phyloP scores from a whole-genome alignment of 2,329 filamentous ascomycete genomes.

The Clarireedia homoeocarpa region DNA sequence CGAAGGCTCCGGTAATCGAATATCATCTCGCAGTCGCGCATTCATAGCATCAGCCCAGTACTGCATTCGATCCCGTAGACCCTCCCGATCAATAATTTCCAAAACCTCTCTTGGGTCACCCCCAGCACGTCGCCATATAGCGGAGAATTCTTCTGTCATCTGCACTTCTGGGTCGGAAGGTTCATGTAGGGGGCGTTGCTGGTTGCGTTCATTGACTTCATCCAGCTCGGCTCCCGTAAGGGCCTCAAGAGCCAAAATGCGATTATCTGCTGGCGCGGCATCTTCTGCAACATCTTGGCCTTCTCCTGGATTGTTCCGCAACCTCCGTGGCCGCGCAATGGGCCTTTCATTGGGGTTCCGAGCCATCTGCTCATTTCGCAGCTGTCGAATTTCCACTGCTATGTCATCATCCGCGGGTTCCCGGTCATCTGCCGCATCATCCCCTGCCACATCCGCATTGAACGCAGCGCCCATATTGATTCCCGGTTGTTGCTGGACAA shows the following conservation, averaged over 20 bases:
- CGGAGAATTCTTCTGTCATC: conserved; percentile 38
- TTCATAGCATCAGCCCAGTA: conserved; percentile 46
- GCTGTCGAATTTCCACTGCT: conserved; percentile 1
- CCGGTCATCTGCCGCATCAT: conserved; percentile 28
- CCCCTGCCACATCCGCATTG: conserved; percentile 47
- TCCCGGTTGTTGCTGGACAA: conserved; percentile 93
- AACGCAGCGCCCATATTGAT: conserved; percentile 66
- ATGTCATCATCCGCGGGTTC: conserved; percentile 10
- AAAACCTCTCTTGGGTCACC: conserved; percentile 53
- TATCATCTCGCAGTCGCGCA: not conserved
- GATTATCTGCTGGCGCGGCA: no score
- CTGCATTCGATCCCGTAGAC: conserved; percentile 48
- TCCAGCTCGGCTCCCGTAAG: no score
- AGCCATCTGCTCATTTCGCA: not conserved
- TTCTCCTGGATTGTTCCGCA: no score
- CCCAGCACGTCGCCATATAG: conserved; percentile 51
- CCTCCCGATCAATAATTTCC: conserved; percentile 53
- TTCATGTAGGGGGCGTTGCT: not conserved
- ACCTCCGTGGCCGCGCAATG: not conserved
- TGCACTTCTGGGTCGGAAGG: conserved; percentile 18
- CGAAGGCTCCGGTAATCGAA: no score
- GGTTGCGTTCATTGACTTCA: not conserved
- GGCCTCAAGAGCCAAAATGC: no score
- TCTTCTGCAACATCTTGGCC: no score
- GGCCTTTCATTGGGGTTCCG: not conserved